Conservation (phyloP, 2,329 filamentous ascomycete species). For the Paraphaeosphaeria minitans region DNA sequence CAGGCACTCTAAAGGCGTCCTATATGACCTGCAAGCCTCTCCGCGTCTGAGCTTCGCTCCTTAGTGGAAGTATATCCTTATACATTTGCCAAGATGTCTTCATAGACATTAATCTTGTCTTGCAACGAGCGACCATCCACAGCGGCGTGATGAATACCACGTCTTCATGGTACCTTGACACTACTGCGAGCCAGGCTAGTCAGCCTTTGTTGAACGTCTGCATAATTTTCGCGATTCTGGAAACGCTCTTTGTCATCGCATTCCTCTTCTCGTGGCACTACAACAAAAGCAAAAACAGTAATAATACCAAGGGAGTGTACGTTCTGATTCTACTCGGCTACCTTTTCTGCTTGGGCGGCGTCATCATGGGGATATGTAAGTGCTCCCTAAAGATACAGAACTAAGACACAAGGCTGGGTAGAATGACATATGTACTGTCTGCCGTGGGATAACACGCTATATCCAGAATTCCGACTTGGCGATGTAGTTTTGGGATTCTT, state of each 20-base stretch:
- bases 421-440: too few species aligned
- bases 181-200: constrained; percentile 8
- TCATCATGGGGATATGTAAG: constrained; percentile 24
- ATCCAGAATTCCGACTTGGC: too few species aligned
- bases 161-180: background rate
- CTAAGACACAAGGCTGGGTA: background rate
- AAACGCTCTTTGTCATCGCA: constrained; percentile 24
- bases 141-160: constrained; percentile 1
- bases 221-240: constrained; percentile 26
- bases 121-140: background rate
- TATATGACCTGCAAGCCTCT: background rate
- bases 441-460: too few species aligned
- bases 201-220: constrained; percentile 25
- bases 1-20: background rate
- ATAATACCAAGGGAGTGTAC: constrained; percentile 17
- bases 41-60: background rate
- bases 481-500: background rate
- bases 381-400: background rate
- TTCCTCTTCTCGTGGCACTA: constrained; percentile 28
- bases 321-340: constrained; percentile 21
- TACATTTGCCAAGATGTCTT: constrained; percentile 6
- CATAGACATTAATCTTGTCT: constrained; percentile 2
- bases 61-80: background rate
- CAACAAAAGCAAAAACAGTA: constrained; percentile 19
- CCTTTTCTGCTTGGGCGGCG: constrained; percentile 24